phyloP scores from a whole-genome alignment of 2,329 filamentous ascomycete genomes.

The Ophiostoma ips region DNA sequence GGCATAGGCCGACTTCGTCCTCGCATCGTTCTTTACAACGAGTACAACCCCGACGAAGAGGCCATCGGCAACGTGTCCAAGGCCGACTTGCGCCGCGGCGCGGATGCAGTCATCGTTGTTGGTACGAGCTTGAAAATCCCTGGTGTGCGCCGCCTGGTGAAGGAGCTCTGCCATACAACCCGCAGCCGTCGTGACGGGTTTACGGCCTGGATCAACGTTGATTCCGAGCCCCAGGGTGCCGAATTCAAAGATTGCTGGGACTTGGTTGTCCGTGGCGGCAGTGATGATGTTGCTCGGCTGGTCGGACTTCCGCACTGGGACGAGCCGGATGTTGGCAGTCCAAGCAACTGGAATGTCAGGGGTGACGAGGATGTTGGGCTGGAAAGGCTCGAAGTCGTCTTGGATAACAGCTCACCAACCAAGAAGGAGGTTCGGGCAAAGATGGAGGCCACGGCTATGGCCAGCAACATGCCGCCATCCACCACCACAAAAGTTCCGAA shows the following conservation, averaged over 20 bases:
- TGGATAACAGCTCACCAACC: conserved; percentile 19
- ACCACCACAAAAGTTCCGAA: too few species aligned
- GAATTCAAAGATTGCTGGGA: conserved; percentile 93
- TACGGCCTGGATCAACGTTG: conserved; percentile 89
- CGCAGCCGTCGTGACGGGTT: conserved; percentile 69
- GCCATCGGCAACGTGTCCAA: conserved; percentile 85
- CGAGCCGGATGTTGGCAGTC: conserved; percentile 34
- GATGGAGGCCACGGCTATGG: too few species aligned
- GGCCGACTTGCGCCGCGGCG: conserved; percentile 70
- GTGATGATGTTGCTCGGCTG: conserved; percentile 71
- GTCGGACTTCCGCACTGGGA: conserved; percentile 50
- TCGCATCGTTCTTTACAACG: conserved; percentile 93
- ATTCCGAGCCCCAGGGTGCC: conserved; percentile 64
- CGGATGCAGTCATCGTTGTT: conserved; percentile 87
- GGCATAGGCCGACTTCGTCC: conserved; percentile 82
- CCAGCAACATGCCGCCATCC: too few species aligned
- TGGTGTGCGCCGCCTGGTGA: conserved; percentile 76
- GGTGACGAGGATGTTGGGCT: conserved; percentile 26
- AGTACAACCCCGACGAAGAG: conserved; percentile 90
- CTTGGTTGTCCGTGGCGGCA: conserved; percentile 71
- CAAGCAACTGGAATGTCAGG: conserved; percentile 26
- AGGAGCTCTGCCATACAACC: conserved; percentile 82
- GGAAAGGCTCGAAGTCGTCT: conserved; percentile 28
- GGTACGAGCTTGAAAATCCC: conserved; percentile 94
- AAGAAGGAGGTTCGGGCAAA: too few species aligned